Evolutionary conservation across 192 early-diverging fungal species (phyloP).

Genomic region (Lobosporangium transversale): DNA sequence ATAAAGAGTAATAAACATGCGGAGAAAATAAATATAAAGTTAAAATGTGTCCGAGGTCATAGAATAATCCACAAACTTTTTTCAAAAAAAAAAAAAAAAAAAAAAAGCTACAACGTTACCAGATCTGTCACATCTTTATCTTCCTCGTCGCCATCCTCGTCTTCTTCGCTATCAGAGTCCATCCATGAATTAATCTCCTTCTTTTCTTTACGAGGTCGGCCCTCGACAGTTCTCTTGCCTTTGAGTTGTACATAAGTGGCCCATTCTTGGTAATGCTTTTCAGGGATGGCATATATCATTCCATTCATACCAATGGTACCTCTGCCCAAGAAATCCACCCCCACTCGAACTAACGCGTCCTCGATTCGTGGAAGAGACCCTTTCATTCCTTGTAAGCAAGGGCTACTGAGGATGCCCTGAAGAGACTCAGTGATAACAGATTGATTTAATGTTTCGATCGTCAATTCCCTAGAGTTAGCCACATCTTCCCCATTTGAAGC

Average conservation of each 20-base stretch:
- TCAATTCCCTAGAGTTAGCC: conserved; percentile 6
- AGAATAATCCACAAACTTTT: too few relatives aligned
- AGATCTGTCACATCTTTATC: conserved; percentile 32
- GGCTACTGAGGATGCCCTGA: conserved; percentile 5
- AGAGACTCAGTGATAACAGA: too few relatives aligned
- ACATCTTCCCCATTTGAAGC: too few relatives aligned
- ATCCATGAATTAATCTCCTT: conserved; percentile 23
- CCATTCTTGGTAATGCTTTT: conserved; percentile 60
- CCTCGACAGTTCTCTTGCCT: conserved; percentile 34
- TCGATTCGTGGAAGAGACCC: conserved; percentile 21
- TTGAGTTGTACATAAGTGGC: conserved; percentile 24
- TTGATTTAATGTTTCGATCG: conserved; percentile 19
- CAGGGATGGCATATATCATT: conserved; percentile 64
- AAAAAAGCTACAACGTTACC: too few relatives aligned
- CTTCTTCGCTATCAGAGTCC: conserved; percentile 47
- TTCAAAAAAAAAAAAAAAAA: too few relatives aligned
- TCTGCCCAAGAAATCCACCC: conserved; percentile 59
- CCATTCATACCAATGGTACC: conserved; percentile 62
- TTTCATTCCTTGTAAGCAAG: conserved; percentile 20
- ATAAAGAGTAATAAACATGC: neutral
- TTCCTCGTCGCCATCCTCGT: conserved; percentile 34
- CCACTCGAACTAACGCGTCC: conserved; percentile 60
- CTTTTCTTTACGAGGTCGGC: conserved; percentile 37
- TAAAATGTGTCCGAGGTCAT: too few relatives aligned
- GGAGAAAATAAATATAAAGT: too few relatives aligned